Conservation (phyloP, 192 early-diverging fungal genomes). For the Coemansia sp. region DNA sequence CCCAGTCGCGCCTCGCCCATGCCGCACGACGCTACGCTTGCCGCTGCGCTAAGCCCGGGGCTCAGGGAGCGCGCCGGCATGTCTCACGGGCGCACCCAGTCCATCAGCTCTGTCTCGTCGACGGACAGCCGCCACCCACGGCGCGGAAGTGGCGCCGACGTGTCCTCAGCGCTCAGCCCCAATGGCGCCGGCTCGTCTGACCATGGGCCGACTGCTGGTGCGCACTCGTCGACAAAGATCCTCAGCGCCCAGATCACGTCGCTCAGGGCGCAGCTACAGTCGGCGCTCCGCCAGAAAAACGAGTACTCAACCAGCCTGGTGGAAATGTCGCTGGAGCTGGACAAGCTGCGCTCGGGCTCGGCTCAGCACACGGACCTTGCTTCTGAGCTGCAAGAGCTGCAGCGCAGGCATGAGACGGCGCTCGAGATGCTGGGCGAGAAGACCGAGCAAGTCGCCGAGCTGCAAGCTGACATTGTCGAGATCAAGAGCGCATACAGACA, state of each 20-base stretch:
- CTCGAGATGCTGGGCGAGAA: slow-evolving; percentile 89
- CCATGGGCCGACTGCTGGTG: slow-evolving; percentile 4
- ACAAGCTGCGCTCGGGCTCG: slow-evolving; percentile 52
- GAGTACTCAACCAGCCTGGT: slow-evolving; percentile 60
- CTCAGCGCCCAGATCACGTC: slow-evolving; percentile 49
- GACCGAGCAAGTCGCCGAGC: slow-evolving; percentile 83
- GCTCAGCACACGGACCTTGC: slow-evolving; percentile 36
- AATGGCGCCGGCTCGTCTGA: neutral
- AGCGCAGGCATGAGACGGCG: slow-evolving; percentile 64
- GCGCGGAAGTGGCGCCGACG: slow-evolving; percentile 32
- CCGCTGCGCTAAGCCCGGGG: neutral
- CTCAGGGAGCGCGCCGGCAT: neutral
- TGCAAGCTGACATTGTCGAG: slow-evolving; percentile 75
- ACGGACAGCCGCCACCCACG: slow-evolving; percentile 33
- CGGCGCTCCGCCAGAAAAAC: slow-evolving; percentile 45
- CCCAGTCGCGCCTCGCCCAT: neutral
- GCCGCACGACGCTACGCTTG: neutral
- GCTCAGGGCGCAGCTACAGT: slow-evolving; percentile 52
- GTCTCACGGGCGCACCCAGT: slow-evolving; percentile 30
- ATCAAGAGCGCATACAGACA: slow-evolving; percentile 75
- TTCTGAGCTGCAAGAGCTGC: slow-evolving; percentile 61
- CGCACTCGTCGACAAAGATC: slow-evolving; percentile 29
- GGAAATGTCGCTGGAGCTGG: slow-evolving; percentile 66
- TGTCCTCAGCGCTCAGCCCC: neutral
- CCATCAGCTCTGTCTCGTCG: slow-evolving; percentile 38